Percentiles rank a stretch among this genome's conserved stretches.
Conservation (phyloP, 371 early-diverging fungal genomes). For the Syncephalastrum sp. region DNA sequence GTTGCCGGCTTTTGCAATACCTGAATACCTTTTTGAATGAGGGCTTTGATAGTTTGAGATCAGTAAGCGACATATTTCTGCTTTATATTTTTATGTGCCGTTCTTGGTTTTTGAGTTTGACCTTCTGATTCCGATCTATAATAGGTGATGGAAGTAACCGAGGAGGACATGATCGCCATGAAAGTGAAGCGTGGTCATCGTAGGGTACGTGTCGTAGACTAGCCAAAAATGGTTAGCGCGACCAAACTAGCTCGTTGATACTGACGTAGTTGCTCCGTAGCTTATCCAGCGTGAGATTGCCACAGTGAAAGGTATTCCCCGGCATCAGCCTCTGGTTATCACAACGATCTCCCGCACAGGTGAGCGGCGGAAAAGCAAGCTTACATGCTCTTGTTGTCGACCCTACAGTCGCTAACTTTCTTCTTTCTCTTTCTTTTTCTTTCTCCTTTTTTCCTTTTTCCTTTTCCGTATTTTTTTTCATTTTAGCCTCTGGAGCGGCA, state of each 20-base stretch:
- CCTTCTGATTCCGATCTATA: no score
- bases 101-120: no score
- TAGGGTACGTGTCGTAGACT: conserved; percentile 26
- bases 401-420: neutral
- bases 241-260: no score
- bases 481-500: neutral
- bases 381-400: neutral
- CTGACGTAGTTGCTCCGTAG: conserved; percentile 4
- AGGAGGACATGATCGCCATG: conserved; percentile 41
- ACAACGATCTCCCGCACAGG: neutral
- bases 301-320: conserved; percentile 23
- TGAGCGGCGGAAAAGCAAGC: conserved; percentile 4
- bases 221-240: neutral
- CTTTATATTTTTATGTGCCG: no score
- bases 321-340: conserved; percentile 14
- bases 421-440: neutral
- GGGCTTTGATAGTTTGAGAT: conserved; percentile 47
- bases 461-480: neutral
- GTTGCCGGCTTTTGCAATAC: conserved; percentile 35
- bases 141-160: conserved; percentile 32
- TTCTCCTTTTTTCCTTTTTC: neutral
- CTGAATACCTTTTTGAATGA: conserved; percentile 30
- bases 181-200: conserved; percentile 50
- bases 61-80: conserved; percentile 21
- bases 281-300: conserved; percentile 32